phyloP scores from a whole-genome alignment of 1,284 basidiomycete genomes.

The Porphyrellus sp. region DNA sequence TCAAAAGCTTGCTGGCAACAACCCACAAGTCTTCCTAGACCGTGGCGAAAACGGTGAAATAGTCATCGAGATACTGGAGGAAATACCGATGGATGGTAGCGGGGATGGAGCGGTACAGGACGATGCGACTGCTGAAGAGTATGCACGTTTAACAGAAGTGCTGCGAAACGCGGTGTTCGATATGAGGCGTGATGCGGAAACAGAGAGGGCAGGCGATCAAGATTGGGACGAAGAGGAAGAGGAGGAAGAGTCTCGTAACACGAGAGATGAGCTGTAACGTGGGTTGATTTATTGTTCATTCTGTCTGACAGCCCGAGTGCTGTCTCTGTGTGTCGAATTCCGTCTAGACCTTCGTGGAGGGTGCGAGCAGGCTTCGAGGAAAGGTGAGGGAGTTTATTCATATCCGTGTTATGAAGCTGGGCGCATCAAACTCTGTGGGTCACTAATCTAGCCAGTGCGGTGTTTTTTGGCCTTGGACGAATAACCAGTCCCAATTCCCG shows the following conservation, averaged over 20 bases:
- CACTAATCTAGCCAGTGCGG: constrained; percentile 8
- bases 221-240: constrained; percentile 25
- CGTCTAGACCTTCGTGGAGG: constrained; percentile 7
- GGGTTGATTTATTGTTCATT: constrained; percentile 20
- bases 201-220: constrained; percentile 22
- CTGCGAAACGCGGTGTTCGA: constrained; percentile 42
- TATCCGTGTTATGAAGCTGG: constrained; percentile 27
- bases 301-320: constrained; percentile 17
- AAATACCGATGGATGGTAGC: constrained; percentile 38
- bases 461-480: constrained; percentile 8
- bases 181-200: constrained; percentile 31
- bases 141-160: constrained; percentile 38
- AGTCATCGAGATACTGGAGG: constrained; percentile 56
- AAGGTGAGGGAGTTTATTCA: constrained; percentile 20
- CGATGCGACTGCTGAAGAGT: constrained; percentile 31
- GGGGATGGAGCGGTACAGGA: constrained; percentile 26
- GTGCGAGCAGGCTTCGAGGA: constrained; percentile 4
- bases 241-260: constrained; percentile 21
- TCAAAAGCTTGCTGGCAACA: constrained; percentile 31
- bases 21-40: constrained; percentile 39
- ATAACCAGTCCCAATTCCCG: constrained; percentile 26
- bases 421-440: constrained; percentile 19
- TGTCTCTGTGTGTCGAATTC: constrained; percentile 7
- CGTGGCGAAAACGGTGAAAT: constrained; percentile 50
- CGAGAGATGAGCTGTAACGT: constrained; percentile 44